Conservation (phyloP, 306 rosid species). For the Glycine latifolia region DNA sequence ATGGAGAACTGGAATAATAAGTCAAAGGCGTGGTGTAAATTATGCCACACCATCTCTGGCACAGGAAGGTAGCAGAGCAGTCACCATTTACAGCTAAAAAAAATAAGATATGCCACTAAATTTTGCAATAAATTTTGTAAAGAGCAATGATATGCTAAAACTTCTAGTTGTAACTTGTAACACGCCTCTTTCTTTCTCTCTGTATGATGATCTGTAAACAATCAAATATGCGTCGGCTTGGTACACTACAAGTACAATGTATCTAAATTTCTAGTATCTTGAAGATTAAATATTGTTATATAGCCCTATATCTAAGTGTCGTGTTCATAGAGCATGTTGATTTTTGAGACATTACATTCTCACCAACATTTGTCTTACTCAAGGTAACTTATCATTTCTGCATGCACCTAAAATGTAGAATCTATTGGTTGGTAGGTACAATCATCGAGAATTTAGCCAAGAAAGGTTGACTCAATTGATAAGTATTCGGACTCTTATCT, state of each 20-base stretch:
- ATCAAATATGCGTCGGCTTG: neutral
- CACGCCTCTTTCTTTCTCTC: slow-evolving; percentile 17
- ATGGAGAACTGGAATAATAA: slow-evolving; percentile 9
- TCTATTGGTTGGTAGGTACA: no score
- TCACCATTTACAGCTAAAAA: slow-evolving; percentile 37
- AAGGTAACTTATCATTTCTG: no score
- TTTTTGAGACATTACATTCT: no score
- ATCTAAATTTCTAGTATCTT: slow-evolving; percentile 5
- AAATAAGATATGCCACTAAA: neutral
- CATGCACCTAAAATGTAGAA: no score
- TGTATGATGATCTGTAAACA: neutral
- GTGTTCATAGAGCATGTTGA: no score
- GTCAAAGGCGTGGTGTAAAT: slow-evolving; percentile 21
- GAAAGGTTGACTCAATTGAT: no score
- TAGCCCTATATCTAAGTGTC: no score
- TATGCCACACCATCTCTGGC: neutral
- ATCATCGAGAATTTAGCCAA: no score
- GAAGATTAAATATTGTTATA: neutral
- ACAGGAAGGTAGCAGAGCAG: neutral
- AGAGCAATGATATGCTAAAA: neutral
- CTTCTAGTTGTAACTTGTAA: neutral
- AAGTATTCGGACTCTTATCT: no score
- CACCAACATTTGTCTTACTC: no score
- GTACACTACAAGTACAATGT: neutral
- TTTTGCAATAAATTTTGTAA: neutral